phyloP scores from a whole-genome alignment of 441 rosid genomes.

The Jatropha podagrica region DNA sequence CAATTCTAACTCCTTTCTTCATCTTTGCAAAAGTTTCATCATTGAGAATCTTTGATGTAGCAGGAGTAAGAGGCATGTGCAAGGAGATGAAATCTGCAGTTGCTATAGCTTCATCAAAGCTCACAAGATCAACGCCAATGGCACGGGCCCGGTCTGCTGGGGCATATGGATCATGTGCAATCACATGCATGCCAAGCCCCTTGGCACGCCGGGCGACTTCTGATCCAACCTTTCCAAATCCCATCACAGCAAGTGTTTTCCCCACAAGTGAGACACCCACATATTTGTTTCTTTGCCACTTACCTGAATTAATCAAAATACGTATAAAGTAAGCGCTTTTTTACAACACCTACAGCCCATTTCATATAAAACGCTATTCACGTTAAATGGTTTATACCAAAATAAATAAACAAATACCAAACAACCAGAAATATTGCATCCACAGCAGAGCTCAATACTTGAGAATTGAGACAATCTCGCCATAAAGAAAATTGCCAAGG shows the following conservation, averaged over 20 bases:
- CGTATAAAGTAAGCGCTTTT: not conserved
- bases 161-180: slow-evolving; percentile 95
- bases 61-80: slow-evolving; percentile 94
- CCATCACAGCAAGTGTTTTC: slow-evolving; percentile 87
- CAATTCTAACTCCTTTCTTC: slow-evolving; percentile 92
- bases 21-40: slow-evolving; percentile 83
- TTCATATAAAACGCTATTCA: not conserved
- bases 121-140: slow-evolving; percentile 79
- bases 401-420: not conserved
- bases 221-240: slow-evolving; percentile 97
- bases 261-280: slow-evolving; percentile 97
- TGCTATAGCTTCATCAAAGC: slow-evolving; percentile 74
- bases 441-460: not conserved
- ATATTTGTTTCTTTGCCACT: slow-evolving; percentile 91
- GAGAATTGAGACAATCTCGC: not conserved
- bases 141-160: slow-evolving; percentile 95
- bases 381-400: not conserved
- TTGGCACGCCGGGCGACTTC: slow-evolving; percentile 94
- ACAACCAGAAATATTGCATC: not conserved
- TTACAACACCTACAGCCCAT: not conserved
- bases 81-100: slow-evolving; percentile 87
- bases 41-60: slow-evolving; percentile 72
- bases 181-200: slow-evolving; percentile 96
- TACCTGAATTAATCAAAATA: slow-evolving; percentile 44
- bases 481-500: no score